A percentile compares a stretch with the other conserved stretches of the same genome.
Conservation (phyloP, 2,329 filamentous ascomycete genomes). For the Fonsecaea monophora region DNA sequence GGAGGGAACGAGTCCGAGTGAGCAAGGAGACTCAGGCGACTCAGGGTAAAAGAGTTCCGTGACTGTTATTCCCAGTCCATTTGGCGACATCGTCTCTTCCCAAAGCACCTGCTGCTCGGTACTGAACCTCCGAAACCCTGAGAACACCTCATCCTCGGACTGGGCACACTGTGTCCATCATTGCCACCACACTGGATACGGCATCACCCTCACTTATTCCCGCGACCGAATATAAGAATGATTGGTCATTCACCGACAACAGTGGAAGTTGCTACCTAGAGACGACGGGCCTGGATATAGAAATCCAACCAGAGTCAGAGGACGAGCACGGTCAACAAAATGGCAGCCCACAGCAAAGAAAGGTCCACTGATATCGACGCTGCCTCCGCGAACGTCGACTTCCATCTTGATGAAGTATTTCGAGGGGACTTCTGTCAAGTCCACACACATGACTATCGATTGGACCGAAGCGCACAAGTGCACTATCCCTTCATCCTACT, state of each 20-base stretch:
- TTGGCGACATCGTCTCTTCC: neutral
- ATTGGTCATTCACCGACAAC: neutral
- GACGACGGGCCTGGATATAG: neutral
- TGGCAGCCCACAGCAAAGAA: neutral
- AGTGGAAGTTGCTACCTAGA: neutral
- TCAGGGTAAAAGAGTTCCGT: neutral
- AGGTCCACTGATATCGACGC: no score
- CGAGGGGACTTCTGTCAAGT: no score
- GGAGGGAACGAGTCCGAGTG: constrained; percentile 5
- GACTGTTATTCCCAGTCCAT: neutral
- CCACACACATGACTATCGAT: no score
- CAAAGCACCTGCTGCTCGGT: neutral
- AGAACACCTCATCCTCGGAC: neutral
- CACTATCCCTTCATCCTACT: no score
- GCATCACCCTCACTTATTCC: neutral
- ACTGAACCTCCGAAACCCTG: neutral
- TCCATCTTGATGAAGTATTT: no score
- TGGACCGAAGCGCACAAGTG: no score
- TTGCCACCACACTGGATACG: neutral
- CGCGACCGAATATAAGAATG: neutral
- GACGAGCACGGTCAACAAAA: neutral
- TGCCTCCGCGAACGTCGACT: no score
- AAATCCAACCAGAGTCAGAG: neutral
- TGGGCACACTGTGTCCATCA: neutral
- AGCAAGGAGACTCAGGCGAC: constrained; percentile 9